Conservation (phyloP, 164 flowering plant species). For the Vitis cinerea region DNA sequence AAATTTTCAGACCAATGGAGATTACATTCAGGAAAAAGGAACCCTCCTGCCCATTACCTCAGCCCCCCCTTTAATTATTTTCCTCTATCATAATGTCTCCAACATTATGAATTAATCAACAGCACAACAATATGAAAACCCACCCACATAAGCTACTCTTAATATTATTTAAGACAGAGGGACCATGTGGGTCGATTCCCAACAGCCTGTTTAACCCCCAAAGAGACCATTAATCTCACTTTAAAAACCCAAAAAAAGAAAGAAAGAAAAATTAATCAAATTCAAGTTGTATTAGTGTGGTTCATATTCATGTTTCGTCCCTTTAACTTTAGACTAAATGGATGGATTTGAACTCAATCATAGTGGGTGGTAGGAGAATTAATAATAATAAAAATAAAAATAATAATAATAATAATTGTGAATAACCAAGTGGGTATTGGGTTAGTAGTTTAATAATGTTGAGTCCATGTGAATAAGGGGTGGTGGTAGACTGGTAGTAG, state of each 20-base stretch:
- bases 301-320: too few species aligned
- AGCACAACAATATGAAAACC: background rate
- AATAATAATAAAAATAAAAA: background rate
- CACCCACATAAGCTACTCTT: background rate
- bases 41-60: slow-evolving; percentile 12
- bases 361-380: too few species aligned
- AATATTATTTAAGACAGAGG: background rate
- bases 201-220: slow-evolving; percentile 27
- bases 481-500: too few species aligned
- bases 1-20: background rate
- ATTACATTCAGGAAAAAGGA: background rate
- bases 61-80: background rate
- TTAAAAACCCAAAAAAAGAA: background rate
- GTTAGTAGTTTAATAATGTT: background rate
- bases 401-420: background rate
- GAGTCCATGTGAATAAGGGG: too few species aligned
- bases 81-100: background rate
- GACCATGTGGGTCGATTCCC: slow-evolving; percentile 28
- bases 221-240: slow-evolving; percentile 1
- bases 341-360: background rate
- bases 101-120: background rate
- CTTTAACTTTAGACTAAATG: too few species aligned
- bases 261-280: background rate
- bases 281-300: slow-evolving; percentile 1
- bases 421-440: background rate